phyloP scores from a whole-genome alignment of 495 filamentous ascomycete genomes.

The Diplogelasinospora grovesii region DNA sequence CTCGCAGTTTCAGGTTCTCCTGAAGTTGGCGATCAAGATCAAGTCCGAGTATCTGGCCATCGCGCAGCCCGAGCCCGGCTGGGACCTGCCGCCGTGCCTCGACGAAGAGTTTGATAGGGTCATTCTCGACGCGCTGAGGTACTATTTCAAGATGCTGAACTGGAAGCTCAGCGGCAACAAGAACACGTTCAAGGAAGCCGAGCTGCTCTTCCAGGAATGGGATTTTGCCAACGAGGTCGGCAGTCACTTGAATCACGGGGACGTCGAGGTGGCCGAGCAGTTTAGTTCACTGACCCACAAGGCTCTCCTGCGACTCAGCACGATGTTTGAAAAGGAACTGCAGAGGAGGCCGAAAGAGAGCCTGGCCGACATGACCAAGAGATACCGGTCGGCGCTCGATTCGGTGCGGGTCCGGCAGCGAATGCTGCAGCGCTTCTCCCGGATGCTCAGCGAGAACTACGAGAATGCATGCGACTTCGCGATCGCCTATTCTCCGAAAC shows the following conservation, averaged over 20 bases:
- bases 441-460: slow-evolving; percentile 83
- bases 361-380: slow-evolving; percentile 83
- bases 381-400: slow-evolving; percentile 90
- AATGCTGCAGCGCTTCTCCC: slow-evolving; percentile 68
- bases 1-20: slow-evolving; percentile 85
- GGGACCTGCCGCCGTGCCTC: slow-evolving; percentile 93
- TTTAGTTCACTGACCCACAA: slow-evolving; percentile 92
- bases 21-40: slow-evolving; percentile 84
- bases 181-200: slow-evolving; percentile 98
- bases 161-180: slow-evolving; percentile 97
- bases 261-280: slow-evolving; percentile 97
- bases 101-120: slow-evolving; percentile 95
- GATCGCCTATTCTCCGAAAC: slow-evolving; percentile 58
- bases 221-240: slow-evolving; percentile 91
- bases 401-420: slow-evolving; percentile 92
- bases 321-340: slow-evolving; percentile 87
- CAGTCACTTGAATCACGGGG: slow-evolving; percentile 77
- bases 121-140: slow-evolving; percentile 90
- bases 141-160: slow-evolving; percentile 95
- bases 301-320: slow-evolving; percentile 76
- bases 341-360: slow-evolving; percentile 75
- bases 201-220: slow-evolving; percentile 96
- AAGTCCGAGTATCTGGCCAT: slow-evolving; percentile 83
- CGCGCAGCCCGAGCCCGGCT: slow-evolving; percentile 81
- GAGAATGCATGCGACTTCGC: slow-evolving; percentile 96